A percentile compares a stretch with the other conserved stretches of the same genome.
phyloP scores from a whole-genome alignment of 495 filamentous ascomycete genomes.

The Sporormia fimetaria region DNA sequence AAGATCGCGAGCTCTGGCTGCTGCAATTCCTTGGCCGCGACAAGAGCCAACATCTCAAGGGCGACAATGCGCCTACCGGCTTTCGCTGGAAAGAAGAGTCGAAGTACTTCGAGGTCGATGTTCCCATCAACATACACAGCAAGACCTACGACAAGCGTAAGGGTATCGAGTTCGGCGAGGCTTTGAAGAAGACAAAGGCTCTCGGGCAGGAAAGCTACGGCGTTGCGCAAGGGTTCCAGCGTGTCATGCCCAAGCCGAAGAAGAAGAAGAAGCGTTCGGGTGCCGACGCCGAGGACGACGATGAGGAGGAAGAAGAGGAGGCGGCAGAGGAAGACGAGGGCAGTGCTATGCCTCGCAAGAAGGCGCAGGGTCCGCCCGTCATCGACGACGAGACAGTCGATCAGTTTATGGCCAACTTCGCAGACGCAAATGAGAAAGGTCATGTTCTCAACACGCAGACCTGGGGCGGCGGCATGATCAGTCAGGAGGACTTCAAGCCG shows the following conservation, averaged over 20 bases:
- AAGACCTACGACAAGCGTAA: slow-evolving; percentile 57
- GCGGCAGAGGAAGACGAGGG: too few relatives aligned
- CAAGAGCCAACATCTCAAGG: slow-evolving; percentile 44
- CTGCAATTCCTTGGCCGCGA: slow-evolving; percentile 58
- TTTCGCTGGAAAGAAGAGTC: slow-evolving; percentile 56
- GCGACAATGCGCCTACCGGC: slow-evolving; percentile 44
- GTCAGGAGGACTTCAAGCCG: slow-evolving; percentile 46
- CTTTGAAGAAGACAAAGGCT: slow-evolving; percentile 48
- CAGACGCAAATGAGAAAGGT: slow-evolving; percentile 38
- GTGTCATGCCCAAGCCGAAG: background rate
- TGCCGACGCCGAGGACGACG: slow-evolving; percentile 1
- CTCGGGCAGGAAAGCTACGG: slow-evolving; percentile 49
- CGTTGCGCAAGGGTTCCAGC: slow-evolving; percentile 43
- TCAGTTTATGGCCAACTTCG: slow-evolving; percentile 37
- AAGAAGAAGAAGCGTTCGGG: slow-evolving; percentile 2
- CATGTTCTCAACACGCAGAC: slow-evolving; percentile 48
- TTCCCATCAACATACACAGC: slow-evolving; percentile 48
- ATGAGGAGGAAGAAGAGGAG: slow-evolving; percentile 35
- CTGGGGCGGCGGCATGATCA: slow-evolving; percentile 55
- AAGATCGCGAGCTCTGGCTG: slow-evolving; percentile 43
- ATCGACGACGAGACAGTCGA: slow-evolving; percentile 36
- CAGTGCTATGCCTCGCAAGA: too few relatives aligned
- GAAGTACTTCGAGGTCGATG: slow-evolving; percentile 64
- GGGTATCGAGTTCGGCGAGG: slow-evolving; percentile 55
- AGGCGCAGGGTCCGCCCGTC: too few relatives aligned